Evolutionary conservation across 108 stramenopile species (phyloP).

Genomic region (Epithemia pelagica): DNA sequence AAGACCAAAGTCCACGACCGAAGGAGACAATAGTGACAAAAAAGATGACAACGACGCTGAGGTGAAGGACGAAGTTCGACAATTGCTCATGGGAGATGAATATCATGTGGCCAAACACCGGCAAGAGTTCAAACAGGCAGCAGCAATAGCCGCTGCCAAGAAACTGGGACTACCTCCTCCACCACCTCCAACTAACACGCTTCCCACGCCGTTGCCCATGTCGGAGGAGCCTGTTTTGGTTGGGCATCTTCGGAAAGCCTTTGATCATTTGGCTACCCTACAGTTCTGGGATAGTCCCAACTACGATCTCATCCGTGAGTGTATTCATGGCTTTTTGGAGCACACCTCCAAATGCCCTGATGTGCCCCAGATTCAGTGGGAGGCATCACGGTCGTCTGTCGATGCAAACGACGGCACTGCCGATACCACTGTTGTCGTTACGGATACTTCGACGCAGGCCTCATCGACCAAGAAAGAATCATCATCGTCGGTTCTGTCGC

Average conservation of each 20-base stretch:
- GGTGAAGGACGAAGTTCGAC: constrained; percentile 35
- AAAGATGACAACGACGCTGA: constrained; percentile 23
- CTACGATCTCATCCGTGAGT: constrained; percentile 62
- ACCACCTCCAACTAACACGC: constrained; percentile 25
- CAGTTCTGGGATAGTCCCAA: constrained; percentile 64
- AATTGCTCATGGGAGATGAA: constrained; percentile 63
- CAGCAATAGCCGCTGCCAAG: constrained; percentile 14
- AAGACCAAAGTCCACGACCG: constrained; percentile 18
- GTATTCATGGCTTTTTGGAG: constrained; percentile 53
- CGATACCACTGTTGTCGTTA: background rate
- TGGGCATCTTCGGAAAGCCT: constrained; percentile 51
- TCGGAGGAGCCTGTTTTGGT: constrained; percentile 51
- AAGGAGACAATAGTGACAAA: constrained; percentile 25
- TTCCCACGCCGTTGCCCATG: constrained; percentile 55
- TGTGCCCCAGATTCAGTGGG: constrained; percentile 2
- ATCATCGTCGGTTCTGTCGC: background rate
- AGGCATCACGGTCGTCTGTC: background rate
- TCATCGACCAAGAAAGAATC: background rate
- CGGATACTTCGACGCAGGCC: background rate
- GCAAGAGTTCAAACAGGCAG: constrained; percentile 13
- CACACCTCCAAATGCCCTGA: constrained; percentile 8
- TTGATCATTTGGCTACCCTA: constrained; percentile 55
- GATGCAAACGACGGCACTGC: background rate
- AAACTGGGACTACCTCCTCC: constrained; percentile 34
- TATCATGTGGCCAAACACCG: constrained; percentile 59